Base-by-base conservation (phyloP, 495 filamentous ascomycete genomes). In the Pseudoneurospora amorphoporcata region DNA sequence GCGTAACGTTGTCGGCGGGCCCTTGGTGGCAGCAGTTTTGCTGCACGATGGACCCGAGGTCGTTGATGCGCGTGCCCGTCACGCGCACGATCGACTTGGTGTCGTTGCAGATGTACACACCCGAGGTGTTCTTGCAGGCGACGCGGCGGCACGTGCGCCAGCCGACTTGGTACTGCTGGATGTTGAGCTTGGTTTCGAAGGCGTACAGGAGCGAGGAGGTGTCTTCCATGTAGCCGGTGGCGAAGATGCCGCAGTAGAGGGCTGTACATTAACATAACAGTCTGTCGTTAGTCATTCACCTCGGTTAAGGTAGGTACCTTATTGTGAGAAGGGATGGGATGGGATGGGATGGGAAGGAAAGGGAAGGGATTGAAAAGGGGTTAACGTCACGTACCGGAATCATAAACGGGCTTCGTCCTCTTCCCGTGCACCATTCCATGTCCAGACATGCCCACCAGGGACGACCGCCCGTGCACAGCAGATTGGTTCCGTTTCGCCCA, bases 31-130 rank as follows among this genome's bases (percentile, higher is more conserved):
- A 75, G 72, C 74, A 75, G 3, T 71, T 41, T 3, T 10, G 1
- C 3, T 2, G 16, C 35, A 58, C 39, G 0, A 29, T 17, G 3
- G 4, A 8, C 1, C 32, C 74, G 0, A 68, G 16, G 0, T 0
- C 2, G 2, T 12, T 41, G 2, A 75, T 69, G 43, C 69, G 42
- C 17, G 12, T 8, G 72, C 74, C 73, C 1, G 32, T 29, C 0
- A 68, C 61, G 2, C 39, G 14, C 12, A 75, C 68, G 38, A 39
- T 68, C 3, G 68, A 5, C 19, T 69, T 35, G 3, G 70, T 71
- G 73, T 74, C 75, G 73, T 76, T 76, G 75, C 75, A 76, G 47
- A 75, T 72, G 65, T 75, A 74, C 17, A 75, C 32, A 0, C 39
- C 74, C 2, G 16, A 41, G 1, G 74, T 75, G 74, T 72, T 53